phyloP scores from a whole-genome alignment of 2,329 filamentous ascomycete species.

The Fusarium annulatum region DNA sequence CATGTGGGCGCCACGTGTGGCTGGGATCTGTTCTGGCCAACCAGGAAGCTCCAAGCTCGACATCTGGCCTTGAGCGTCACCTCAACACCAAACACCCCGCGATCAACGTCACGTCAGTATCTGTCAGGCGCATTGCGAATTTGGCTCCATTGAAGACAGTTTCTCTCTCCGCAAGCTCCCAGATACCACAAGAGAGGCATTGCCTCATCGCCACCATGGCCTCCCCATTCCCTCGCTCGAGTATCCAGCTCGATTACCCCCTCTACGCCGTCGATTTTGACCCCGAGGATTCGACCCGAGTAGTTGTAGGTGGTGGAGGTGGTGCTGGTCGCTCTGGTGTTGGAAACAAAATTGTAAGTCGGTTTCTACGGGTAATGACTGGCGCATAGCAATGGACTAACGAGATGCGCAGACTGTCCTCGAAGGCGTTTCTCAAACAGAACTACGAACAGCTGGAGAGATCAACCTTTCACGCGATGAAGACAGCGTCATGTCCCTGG shows the following conservation, averaged over 20 bases:
- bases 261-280: conserved; percentile 91
- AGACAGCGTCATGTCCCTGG: conserved; percentile 88
- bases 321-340: conserved; percentile 85
- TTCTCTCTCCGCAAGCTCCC: neutral
- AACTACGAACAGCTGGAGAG: conserved; percentile 74
- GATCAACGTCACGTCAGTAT: conserved; percentile 22
- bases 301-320: conserved; percentile 89
- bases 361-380: neutral
- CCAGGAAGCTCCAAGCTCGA: conserved; percentile 37
- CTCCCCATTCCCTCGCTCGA: conserved; percentile 62
- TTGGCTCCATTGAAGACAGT: neutral
- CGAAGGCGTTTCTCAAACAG: conserved; percentile 73
- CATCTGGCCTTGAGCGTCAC: conserved; percentile 43
- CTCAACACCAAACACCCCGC: conserved; percentile 27
- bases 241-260: conserved; percentile 80
- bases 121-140: conserved; percentile 6
- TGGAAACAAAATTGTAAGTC: conserved; percentile 83
- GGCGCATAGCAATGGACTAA: conserved; percentile 10
- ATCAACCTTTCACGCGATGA: conserved; percentile 84
- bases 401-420: conserved; percentile 70
- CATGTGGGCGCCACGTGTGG: conserved; percentile 12
- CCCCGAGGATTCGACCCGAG: conserved; percentile 77
- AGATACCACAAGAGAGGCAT: conserved; percentile 16
- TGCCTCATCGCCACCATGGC: conserved; percentile 48
- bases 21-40: conserved; percentile 26